These are phyloP conservation scores for Ophiostoma triangulosporum DNA, from an alignment of 2,329 filamentous ascomycete genomes.

Conservation along the genomic window DNA sequence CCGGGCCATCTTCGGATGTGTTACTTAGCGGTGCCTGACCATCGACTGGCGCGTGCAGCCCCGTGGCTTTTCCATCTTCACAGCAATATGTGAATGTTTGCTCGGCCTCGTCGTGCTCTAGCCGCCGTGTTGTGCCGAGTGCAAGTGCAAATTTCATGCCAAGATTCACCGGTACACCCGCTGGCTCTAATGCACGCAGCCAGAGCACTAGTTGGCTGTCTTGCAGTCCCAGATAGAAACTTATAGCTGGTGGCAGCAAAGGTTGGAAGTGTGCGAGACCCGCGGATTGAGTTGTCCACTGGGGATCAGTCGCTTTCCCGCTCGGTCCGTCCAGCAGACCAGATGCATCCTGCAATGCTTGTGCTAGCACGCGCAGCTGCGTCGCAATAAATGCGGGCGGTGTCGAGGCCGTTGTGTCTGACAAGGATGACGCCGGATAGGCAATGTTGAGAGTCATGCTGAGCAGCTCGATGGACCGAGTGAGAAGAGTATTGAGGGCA, in stretches of 20 bases:
- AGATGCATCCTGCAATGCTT: conserved; percentile 38
- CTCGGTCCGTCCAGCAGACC: conserved; percentile 42
- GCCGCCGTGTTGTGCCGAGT: conserved; percentile 48
- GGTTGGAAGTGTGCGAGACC: conserved; percentile 28
- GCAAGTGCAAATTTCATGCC: conserved; percentile 57
- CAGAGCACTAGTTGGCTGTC: conserved; percentile 58
- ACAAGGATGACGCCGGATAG: conserved; percentile 1
- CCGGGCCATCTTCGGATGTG: conserved; percentile 28
- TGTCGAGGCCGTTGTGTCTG: neutral
- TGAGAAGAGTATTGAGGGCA: conserved; percentile 62
- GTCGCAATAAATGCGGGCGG: conserved; percentile 32
- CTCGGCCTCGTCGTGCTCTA: conserved; percentile 70
- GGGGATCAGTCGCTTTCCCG: conserved; percentile 24
- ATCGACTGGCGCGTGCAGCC: conserved; percentile 4
- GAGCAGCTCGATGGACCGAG: conserved; percentile 70
- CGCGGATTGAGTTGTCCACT: conserved; percentile 32
- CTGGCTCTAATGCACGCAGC: conserved; percentile 56
- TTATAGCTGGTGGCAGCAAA: conserved; percentile 41
- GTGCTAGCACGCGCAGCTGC: conserved; percentile 42
- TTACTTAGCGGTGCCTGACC: neutral
- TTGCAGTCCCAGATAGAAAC: conserved; percentile 57
- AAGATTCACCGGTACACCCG: conserved; percentile 44
- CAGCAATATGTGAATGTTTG: conserved; percentile 53
- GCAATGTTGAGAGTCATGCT: conserved; percentile 58
- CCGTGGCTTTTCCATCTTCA: conserved; percentile 11